A percentile compares a stretch with the other conserved stretches of the same genome.
Conservation (phyloP, 352 stramenopile species). For the Phytophthora brassicae region DNA sequence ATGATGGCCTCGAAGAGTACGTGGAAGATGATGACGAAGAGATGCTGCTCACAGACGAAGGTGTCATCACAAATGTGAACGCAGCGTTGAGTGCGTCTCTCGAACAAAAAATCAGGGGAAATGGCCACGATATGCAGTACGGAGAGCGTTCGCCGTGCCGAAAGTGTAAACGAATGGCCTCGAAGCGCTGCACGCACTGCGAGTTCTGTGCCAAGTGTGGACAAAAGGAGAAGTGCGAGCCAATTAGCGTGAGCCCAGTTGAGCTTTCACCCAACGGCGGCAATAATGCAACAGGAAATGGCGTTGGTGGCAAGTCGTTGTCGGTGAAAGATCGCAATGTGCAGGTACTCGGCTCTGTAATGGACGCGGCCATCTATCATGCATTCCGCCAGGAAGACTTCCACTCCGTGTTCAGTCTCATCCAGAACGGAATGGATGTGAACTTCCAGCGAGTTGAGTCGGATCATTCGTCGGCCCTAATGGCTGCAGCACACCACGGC, state of each 20-base stretch:
- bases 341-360: slow-evolving; percentile 78
- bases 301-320: slow-evolving; percentile 32
- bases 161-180: slow-evolving; percentile 70
- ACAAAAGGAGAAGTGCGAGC: slow-evolving; percentile 66
- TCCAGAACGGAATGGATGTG: slow-evolving; percentile 84
- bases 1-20: slow-evolving; percentile 65
- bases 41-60: slow-evolving; percentile 44
- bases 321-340: slow-evolving; percentile 76
- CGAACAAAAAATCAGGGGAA: slow-evolving; percentile 67
- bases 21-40: slow-evolving; percentile 73
- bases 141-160: slow-evolving; percentile 62
- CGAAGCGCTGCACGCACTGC: slow-evolving; percentile 74
- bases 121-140: slow-evolving; percentile 79
- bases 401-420: slow-evolving; percentile 76
- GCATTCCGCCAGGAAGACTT: slow-evolving; percentile 80
- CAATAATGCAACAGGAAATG: slow-evolving; percentile 11
- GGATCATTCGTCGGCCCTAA: slow-evolving; percentile 70
- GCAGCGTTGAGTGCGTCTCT: slow-evolving; percentile 65
- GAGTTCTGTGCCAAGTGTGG: slow-evolving; percentile 71
- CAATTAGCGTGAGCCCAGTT: slow-evolving; percentile 26
- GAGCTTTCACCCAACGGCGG: slow-evolving; percentile 1
- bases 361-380: slow-evolving; percentile 83
- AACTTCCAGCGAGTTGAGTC: slow-evolving; percentile 85
- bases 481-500: slow-evolving; percentile 81
- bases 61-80: slow-evolving; percentile 80